Evolutionary conservation across 164 flowering plant species (phyloP).

Genomic region (Vitis riparia): DNA sequence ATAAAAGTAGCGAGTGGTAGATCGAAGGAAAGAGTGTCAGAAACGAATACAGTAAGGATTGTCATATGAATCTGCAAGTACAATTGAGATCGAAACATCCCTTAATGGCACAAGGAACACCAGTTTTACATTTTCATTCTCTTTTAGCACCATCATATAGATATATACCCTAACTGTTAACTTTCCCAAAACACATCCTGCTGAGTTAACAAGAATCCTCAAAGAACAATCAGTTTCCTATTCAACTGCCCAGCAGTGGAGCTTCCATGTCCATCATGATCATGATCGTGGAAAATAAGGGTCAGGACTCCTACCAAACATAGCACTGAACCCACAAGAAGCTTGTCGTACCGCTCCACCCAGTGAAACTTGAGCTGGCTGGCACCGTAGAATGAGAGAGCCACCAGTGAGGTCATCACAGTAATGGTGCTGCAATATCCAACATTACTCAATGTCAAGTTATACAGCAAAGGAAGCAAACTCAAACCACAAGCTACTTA

Average conservation of each 20-base stretch:
- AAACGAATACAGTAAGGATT: too few relatives aligned
- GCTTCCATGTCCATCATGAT: slow-evolving; percentile 35
- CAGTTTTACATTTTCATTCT: not conserved
- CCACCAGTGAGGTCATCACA: slow-evolving; percentile 96
- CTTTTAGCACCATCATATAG: not conserved
- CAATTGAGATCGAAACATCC: too few relatives aligned
- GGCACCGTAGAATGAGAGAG: slow-evolving; percentile 95
- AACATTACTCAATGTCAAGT: not conserved
- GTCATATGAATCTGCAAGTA: too few relatives aligned
- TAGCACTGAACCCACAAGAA: slow-evolving; percentile 89
- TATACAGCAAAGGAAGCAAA: not conserved
- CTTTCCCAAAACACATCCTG: not conserved
- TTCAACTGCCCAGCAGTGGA: slow-evolving; percentile 41
- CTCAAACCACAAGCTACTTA: not conserved
- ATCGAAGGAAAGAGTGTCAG: too few relatives aligned
- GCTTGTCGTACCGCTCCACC: slow-evolving; percentile 96
- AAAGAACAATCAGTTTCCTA: slow-evolving; percentile 53
- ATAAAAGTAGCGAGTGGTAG: too few relatives aligned
- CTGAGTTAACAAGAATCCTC: slow-evolving; percentile 5
- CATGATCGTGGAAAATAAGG: slow-evolving; percentile 81
- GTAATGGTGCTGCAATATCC: slow-evolving; percentile 73
- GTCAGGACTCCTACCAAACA: slow-evolving; percentile 92
- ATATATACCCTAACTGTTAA: not conserved
- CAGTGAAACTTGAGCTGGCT: slow-evolving; percentile 97
- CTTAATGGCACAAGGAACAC: too few relatives aligned